A percentile compares a stretch with the other conserved stretches of the same genome.
These are phyloP conservation scores for Abrus pulchellus DNA, from an alignment of 306 rosid genomes.

Conservation along the genomic window DNA sequence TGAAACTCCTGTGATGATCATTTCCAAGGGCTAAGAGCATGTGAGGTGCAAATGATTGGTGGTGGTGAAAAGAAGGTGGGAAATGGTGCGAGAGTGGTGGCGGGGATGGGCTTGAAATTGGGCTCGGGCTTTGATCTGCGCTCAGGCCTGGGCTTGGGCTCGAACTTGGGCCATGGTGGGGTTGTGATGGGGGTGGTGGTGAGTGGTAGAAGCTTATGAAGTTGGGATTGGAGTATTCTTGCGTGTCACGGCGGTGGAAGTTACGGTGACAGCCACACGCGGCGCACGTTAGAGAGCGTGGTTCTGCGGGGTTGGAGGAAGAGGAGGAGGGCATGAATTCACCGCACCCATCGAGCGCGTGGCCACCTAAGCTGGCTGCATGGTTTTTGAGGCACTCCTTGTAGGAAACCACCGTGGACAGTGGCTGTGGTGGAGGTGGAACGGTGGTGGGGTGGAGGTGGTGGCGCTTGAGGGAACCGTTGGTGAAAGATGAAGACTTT, in stretches of 20 bases:
- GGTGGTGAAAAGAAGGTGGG: constrained; percentile 59
- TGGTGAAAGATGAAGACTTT: constrained; percentile 35
- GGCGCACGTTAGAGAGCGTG: constrained; percentile 78
- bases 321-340: constrained; percentile 77
- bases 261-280: constrained; percentile 96
- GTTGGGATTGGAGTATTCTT: constrained; percentile 35
- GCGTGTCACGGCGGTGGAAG: constrained; percentile 84
- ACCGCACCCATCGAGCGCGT: constrained; percentile 89
- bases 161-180: constrained; percentile 44
- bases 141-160: constrained; percentile 52
- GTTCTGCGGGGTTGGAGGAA: constrained; percentile 59
- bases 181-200: constrained; percentile 42
- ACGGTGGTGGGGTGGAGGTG: constrained; percentile 19
- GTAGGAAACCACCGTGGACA: constrained; percentile 51
- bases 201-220: constrained; percentile 48
- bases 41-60: constrained; percentile 47
- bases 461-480: constrained; percentile 36
- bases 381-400: constrained; percentile 87
- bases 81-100: constrained; percentile 71
- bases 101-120: constrained; percentile 66
- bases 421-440: constrained; percentile 8
- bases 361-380: constrained; percentile 82
- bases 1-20: constrained; percentile 22
- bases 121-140: constrained; percentile 46
- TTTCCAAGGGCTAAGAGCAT: constrained; percentile 59